phyloP scores from a whole-genome alignment of 2,329 filamentous ascomycete species.

The Aureobasidium namibiae region DNA sequence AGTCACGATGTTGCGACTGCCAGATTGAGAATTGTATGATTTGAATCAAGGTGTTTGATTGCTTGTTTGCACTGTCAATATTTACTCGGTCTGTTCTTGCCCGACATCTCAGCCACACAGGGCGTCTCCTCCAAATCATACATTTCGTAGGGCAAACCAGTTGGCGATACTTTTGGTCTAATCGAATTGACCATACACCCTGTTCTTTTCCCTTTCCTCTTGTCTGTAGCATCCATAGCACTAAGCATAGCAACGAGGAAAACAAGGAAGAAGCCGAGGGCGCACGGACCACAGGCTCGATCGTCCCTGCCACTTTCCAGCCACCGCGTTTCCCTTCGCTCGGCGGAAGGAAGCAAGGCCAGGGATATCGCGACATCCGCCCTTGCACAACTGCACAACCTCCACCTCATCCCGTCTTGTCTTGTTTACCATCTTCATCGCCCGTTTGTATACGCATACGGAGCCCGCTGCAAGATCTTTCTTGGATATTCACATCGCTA shows the following conservation, averaged over 20 bases:
- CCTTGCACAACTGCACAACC: slow-evolving; percentile 12
- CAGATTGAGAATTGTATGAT: background rate
- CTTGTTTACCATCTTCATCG: background rate
- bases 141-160: background rate
- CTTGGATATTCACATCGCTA: background rate
- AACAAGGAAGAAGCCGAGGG: background rate
- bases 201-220: background rate
- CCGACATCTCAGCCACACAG: background rate
- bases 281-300: background rate
- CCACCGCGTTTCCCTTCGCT: background rate
- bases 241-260: background rate
- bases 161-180: background rate
- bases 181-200: background rate
- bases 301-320: background rate
- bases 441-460: background rate
- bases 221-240: background rate
- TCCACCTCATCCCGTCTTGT: background rate
- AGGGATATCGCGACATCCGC: background rate
- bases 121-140: background rate
- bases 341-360: background rate
- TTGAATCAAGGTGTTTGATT: slow-evolving; percentile 8
- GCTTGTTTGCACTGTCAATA: slow-evolving; percentile 10
- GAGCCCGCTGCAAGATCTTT: background rate
- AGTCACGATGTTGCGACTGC: background rate
- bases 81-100: background rate